Conservation (phyloP, 164 flowering plant genomes). For the Warburgia ugandensis region DNA sequence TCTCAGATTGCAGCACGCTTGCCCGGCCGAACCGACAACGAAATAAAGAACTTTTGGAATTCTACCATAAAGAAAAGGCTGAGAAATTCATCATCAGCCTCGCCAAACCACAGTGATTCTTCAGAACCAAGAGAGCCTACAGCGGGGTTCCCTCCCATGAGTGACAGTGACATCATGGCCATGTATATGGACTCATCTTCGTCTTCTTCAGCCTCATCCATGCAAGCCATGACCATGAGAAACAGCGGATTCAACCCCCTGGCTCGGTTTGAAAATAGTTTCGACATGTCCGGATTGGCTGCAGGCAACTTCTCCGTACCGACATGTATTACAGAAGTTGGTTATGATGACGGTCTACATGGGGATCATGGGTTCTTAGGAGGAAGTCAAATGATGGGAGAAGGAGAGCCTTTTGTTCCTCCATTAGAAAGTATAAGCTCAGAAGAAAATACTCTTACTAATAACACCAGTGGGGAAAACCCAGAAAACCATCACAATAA, state of each 20-base stretch:
- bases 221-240: constrained; percentile 26
- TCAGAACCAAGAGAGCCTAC: constrained; percentile 27
- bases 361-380: constrained; percentile 25
- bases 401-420: constrained; percentile 39
- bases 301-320: constrained; percentile 24
- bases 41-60: constrained; percentile 82
- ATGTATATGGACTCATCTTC: constrained; percentile 28
- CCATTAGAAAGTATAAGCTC: constrained; percentile 38
- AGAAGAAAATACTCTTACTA: constrained; percentile 22
- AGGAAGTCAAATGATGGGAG: constrained; percentile 16
- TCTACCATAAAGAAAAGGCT: constrained; percentile 67
- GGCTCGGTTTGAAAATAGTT: constrained; percentile 19
- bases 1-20: constrained; percentile 77
- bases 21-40: constrained; percentile 81
- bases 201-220: constrained; percentile 12
- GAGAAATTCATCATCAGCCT: constrained; percentile 28
- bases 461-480: constrained; percentile 3
- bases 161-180: constrained; percentile 23
- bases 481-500: constrained; percentile 9
- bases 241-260: constrained; percentile 22
- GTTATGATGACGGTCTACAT: constrained; percentile 6
- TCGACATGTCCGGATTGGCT: not conserved
- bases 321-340: constrained; percentile 26
- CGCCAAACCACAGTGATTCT: constrained; percentile 49
- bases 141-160: constrained; percentile 26